A percentile compares a stretch with the other conserved stretches of the same genome.
These are phyloP conservation scores for Chlamydomonas sp. DNA, from an alignment of 139 green algal genomes.

Conservation along the genomic window DNA sequence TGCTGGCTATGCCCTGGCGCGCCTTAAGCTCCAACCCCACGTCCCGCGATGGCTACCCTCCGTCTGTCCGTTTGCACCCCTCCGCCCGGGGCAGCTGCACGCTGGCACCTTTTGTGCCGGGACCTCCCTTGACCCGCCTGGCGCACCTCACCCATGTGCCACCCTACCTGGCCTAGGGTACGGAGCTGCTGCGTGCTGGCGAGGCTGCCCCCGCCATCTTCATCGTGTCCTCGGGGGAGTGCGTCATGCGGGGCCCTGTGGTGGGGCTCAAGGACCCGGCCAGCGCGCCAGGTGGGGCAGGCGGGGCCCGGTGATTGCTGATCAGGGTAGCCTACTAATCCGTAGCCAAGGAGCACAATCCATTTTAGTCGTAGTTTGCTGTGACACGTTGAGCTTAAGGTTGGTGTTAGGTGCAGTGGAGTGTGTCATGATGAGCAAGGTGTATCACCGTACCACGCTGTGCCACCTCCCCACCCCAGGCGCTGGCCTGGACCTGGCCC, in stretches of 20 bases:
- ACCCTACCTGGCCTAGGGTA: neutral
- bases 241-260: slow-evolving; percentile 18
- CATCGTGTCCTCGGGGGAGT: slow-evolving; percentile 22
- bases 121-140: neutral
- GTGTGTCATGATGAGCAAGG: neutral
- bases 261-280: slow-evolving; percentile 25
- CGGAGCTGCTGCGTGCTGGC: slow-evolving; percentile 40
- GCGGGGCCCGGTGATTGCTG: too few species aligned
- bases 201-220: slow-evolving; percentile 33
- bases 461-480: neutral
- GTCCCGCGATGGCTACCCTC: too few species aligned
- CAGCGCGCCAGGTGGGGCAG: slow-evolving; percentile 4
- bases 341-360: too few species aligned
- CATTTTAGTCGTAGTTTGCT: too few species aligned
- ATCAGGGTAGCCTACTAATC: too few species aligned
- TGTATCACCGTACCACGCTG: neutral
- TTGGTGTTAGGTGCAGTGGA: too few species aligned
- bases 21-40: too few species aligned
- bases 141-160: neutral
- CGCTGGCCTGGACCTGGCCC: slow-evolving; percentile 4
- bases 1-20: too few species aligned
- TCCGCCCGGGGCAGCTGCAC: neutral
- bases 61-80: neutral
- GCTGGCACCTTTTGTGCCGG: neutral
- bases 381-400: too few species aligned